A percentile compares a stretch with the other conserved stretches of the same genome.
Evolutionary conservation across 73 alveolate genomes (phyloP).

Genomic region (Paramecium biaurelia): DNA sequence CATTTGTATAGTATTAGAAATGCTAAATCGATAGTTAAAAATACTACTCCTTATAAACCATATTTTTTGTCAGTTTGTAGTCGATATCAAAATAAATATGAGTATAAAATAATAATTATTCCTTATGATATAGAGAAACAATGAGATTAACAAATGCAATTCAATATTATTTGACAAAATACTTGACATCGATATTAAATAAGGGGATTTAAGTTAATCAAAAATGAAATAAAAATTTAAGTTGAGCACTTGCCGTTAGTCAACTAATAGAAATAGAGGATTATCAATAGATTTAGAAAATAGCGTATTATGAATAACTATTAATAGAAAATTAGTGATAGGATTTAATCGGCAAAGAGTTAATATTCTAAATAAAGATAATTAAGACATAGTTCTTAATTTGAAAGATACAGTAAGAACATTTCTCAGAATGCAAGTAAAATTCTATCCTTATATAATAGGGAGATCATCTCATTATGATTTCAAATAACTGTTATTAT

Average conservation of each 20-base stretch:
- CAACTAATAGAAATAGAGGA: not conserved
- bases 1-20: conserved; percentile 3
- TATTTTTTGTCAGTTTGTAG: not conserved
- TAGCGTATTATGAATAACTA: not conserved
- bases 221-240: conserved; percentile 3
- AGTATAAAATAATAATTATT: conserved; percentile 1
- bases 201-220: not conserved
- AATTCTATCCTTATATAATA: not conserved
- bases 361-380: not conserved
- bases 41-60: conserved; percentile 1
- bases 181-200: not conserved
- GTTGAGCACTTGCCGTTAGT: not conserved
- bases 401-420: not conserved
- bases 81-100: conserved; percentile 21
- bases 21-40: conserved; percentile 5
- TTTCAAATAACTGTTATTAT: not conserved
- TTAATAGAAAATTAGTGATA: not conserved
- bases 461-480: conserved; percentile 22
- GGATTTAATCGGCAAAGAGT: not conserved
- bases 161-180: conserved; percentile 6
- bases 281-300: conserved; percentile 10
- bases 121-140: conserved; percentile 22
- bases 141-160: not conserved
- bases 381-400: not conserved
- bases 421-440: conserved; percentile 42